phyloP scores from a whole-genome alignment of 2,329 filamentous ascomycete genomes.

The Fusarium pseudograminearum region DNA sequence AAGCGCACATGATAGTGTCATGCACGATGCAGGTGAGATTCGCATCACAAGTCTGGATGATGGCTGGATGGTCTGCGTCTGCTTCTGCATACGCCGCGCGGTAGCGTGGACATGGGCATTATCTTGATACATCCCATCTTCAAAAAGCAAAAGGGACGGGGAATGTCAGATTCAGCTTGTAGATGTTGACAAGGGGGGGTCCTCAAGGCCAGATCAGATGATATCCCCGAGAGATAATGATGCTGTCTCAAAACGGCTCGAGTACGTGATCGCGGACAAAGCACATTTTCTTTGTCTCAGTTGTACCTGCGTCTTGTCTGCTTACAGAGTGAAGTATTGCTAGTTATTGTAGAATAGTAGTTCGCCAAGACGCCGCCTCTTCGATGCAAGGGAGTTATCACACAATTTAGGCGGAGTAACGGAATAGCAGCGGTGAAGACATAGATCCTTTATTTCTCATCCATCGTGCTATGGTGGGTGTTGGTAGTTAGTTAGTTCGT shows the following conservation, averaged over 20 bases:
- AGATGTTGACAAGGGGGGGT: conserved; percentile 3
- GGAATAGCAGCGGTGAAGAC: conserved; percentile 35
- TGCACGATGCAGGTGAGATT: conserved; percentile 40
- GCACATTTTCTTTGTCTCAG: conserved; percentile 1
- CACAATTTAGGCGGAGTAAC: conserved; percentile 16
- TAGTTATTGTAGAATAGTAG: background rate
- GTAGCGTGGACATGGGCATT: conserved; percentile 23
- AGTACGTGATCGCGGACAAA: conserved; percentile 25
- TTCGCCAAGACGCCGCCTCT: conserved; percentile 31
- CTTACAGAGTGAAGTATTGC: conserved; percentile 3
- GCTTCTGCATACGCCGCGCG: conserved; percentile 23
- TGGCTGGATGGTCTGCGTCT: conserved; percentile 6
- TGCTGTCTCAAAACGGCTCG: conserved; percentile 2
- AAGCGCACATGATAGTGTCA: conserved; percentile 30
- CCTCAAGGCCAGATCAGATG: conserved; percentile 7
- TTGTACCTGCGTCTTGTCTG: conserved; percentile 18
- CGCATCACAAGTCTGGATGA: conserved; percentile 33
- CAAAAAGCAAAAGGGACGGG: conserved; percentile 9
- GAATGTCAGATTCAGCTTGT: conserved; percentile 7
- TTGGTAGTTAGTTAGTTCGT: conserved; percentile 7
- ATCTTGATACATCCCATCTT: conserved; percentile 36
- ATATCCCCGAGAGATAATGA: conserved; percentile 15
- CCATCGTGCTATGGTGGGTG: conserved; percentile 1
- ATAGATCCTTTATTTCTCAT: background rate
- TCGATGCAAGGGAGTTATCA: conserved; percentile 37